Evolutionary conservation across 2,329 filamentous ascomycete genomes (phyloP).

Genomic region (Fusarium palustre): DNA sequence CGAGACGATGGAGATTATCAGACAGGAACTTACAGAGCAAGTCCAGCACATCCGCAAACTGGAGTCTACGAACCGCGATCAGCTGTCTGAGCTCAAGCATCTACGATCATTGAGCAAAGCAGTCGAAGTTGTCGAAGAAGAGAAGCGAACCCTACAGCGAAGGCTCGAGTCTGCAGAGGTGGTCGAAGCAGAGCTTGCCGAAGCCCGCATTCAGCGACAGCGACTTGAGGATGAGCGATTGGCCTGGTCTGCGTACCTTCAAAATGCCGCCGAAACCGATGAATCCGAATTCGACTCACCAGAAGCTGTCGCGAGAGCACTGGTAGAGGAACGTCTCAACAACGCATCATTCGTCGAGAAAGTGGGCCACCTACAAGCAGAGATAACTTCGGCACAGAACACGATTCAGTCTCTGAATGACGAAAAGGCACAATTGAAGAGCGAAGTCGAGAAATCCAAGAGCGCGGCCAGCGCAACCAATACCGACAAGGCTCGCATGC

Average conservation of each 20-base stretch:
- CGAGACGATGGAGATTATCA: conserved; percentile 86
- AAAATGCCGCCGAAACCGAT: conserved; percentile 71
- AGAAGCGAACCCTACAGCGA: conserved; percentile 85
- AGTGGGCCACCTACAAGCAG: conserved; percentile 81
- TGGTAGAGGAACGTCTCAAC: conserved; percentile 84
- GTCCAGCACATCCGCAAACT: conserved; percentile 89
- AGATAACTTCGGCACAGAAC: conserved; percentile 80
- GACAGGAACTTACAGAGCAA: conserved; percentile 89
- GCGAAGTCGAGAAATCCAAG: conserved; percentile 78
- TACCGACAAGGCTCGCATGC: conserved; percentile 75
- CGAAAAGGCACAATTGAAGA: conserved; percentile 72
- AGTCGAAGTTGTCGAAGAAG: conserved; percentile 94
- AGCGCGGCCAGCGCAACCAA: conserved; percentile 59
- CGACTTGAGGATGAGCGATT: conserved; percentile 88
- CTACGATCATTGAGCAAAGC: conserved; percentile 84
- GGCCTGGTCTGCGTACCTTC: conserved; percentile 88
- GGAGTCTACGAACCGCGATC: conserved; percentile 83
- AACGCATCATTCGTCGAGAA: conserved; percentile 83
- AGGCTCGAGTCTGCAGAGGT: conserved; percentile 80
- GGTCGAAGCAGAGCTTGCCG: conserved; percentile 80
- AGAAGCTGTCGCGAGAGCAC: conserved; percentile 84
- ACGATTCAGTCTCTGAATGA: conserved; percentile 77
- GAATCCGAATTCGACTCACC: conserved; percentile 87
- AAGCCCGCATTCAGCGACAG: conserved; percentile 84
- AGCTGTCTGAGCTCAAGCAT: conserved; percentile 82